Conservation (phyloP, 176 grass and related monocot genomes). For the Musa acuminata region DNA sequence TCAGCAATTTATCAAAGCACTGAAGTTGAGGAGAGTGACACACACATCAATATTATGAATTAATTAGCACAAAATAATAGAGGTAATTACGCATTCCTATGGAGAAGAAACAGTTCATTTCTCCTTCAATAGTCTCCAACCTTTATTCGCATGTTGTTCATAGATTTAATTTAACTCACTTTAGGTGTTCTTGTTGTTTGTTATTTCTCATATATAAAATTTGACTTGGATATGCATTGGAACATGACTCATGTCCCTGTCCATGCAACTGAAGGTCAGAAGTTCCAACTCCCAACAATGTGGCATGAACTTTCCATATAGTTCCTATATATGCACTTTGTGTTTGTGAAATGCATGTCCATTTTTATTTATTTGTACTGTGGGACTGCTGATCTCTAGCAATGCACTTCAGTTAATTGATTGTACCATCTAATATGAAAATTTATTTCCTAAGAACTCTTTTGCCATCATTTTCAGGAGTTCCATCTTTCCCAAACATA, state of each 20-base stretch:
- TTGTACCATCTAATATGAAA: neutral
- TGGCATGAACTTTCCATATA: neutral
- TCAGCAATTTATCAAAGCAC: too few relatives aligned
- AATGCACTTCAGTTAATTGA: neutral
- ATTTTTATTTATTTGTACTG: neutral
- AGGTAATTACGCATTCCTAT: too few relatives aligned
- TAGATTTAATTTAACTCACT: too few relatives aligned
- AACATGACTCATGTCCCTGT: neutral
- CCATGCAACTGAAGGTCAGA: neutral
- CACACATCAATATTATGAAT: too few relatives aligned
- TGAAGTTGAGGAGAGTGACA: too few relatives aligned
- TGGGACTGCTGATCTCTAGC: neutral
- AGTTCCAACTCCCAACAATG: too few relatives aligned
- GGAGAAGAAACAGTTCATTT: too few relatives aligned
- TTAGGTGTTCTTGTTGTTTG: too few relatives aligned
- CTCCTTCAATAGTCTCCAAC: too few relatives aligned
- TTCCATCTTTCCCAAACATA: constrained; percentile 90
- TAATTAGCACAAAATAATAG: too few relatives aligned
- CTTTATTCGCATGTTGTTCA: too few relatives aligned
- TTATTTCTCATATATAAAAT: neutral
- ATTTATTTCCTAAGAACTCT: neutral
- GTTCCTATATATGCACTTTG: neutral
- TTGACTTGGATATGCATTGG: neutral
- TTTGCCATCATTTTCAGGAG: constrained; percentile 43
- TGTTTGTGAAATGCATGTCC: neutral